Base-by-base conservation (phyloP, 768 basidiomycete species). In the Dioszegia crocea region DNA sequence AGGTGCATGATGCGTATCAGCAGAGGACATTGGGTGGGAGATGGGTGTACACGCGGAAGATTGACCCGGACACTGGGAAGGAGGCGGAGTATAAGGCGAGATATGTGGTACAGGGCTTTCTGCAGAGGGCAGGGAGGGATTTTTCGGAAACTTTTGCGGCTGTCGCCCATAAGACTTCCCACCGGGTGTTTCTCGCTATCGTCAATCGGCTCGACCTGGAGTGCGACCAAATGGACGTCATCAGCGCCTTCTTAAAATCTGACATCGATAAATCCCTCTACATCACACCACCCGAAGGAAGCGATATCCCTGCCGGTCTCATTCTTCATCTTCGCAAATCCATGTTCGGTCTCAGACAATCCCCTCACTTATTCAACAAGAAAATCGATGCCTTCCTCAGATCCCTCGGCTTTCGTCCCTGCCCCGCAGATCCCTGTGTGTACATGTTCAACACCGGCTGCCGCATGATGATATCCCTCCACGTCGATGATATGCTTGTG, bases 401-500 rank as follows among this genome's bases (percentile, higher is more conserved):
- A 4, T 43, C 40, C 5, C 47, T 56, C 16, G 59, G 59, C 6
- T 44, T 60, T n/a, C 16, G 16, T 12, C 51, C 41, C 3, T 23
- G 45, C 27, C 29, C 17, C 19, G 60, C 60, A 23, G 60, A 62
- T 30, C 56, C 60, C 10, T 62, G 60, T 30, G 30, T 62, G 21
- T 62, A 62, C 50, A 49, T 4, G 19, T 38, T 2, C 39, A 27
- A 24, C 36, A 21, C 10, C 19, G 30, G 38, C 23, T 29, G 1
- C 31, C 33, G 16, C 29, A 2, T 10, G 2, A 49, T 50, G 45
- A 27, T 62, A 43, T 57, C 60, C 17, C 16, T 62, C 4, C 60
- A 57, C 24, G 60, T 62, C 24, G 59, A 56, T 36, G 59, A 61
- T 40, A 39, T 44, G 51, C 23, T 53, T 3, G 47, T 56, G 6